These are phyloP conservation scores for Hypericum perforatum DNA, from an alignment of 345 rosid genomes.

Conservation along the genomic window DNA sequence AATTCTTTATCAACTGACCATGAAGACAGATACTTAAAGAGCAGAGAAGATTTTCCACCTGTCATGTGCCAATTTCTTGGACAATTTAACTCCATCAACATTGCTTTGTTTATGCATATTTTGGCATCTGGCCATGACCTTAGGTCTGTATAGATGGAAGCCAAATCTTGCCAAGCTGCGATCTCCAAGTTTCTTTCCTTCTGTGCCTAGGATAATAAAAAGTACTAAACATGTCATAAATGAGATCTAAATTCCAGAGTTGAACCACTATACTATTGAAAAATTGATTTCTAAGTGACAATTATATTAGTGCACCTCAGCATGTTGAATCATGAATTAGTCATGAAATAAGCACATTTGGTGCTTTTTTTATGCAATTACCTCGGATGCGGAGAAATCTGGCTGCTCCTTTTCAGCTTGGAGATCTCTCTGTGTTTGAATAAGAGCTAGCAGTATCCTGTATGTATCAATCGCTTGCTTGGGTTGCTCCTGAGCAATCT, in stretches of 20 bases:
- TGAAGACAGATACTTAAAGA: not conserved
- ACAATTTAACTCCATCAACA: slow-evolving; percentile 46
- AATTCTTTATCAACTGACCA: not conserved
- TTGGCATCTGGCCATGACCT: slow-evolving; percentile 64
- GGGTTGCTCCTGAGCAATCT: slow-evolving; percentile 71
- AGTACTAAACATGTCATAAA: not conserved
- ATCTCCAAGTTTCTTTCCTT: slow-evolving; percentile 43
- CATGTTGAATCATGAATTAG: not conserved
- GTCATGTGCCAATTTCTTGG: slow-evolving; percentile 72
- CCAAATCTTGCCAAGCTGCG: slow-evolving; percentile 81
- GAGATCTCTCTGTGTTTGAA: slow-evolving; percentile 59
- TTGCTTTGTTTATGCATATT: slow-evolving; percentile 65
- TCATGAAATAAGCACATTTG: not conserved
- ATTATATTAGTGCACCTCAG: too few relatives aligned
- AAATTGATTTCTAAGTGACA: too few relatives aligned
- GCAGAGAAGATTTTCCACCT: slow-evolving; percentile 30
- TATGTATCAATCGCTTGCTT: slow-evolving; percentile 84
- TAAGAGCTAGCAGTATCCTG: slow-evolving; percentile 58
- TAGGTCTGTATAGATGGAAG: slow-evolving; percentile 49
- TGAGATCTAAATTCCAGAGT: not conserved
- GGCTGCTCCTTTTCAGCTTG: slow-evolving; percentile 27
- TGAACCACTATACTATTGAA: too few relatives aligned
- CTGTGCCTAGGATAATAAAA: slow-evolving; percentile 21
- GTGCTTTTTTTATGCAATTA: slow-evolving; percentile 11
- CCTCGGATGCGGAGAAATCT: slow-evolving; percentile 32